Conservation (phyloP, 768 basidiomycete genomes). For the Hygrocybe punicea region DNA sequence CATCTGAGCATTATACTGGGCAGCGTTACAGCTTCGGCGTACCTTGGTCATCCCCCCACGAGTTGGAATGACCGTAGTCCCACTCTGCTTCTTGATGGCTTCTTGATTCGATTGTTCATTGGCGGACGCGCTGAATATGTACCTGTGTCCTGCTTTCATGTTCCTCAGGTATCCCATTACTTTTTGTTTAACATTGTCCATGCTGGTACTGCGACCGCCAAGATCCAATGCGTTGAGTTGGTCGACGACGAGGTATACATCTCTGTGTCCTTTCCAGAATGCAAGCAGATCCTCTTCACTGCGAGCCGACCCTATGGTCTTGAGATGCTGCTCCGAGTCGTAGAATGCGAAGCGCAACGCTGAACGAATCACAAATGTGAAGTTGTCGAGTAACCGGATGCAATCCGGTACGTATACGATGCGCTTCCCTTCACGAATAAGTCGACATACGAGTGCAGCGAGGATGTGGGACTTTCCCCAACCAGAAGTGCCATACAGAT, state of each 20-base stretch:
- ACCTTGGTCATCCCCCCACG: conserved; percentile 17
- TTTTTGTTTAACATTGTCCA: background rate
- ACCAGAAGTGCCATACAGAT: conserved; percentile 13
- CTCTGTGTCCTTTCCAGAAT: conserved; percentile 3
- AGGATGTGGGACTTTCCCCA: conserved; percentile 17
- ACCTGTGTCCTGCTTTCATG: conserved; percentile 6
- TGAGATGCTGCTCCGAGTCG: conserved; percentile 4
- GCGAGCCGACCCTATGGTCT: conserved; percentile 6
- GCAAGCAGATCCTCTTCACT: conserved; percentile 8
- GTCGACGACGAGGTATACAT: conserved; percentile 15
- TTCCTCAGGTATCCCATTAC: background rate
- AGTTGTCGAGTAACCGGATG: conserved; percentile 5
- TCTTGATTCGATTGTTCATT: conserved; percentile 13
- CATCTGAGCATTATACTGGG: conserved; percentile 10
- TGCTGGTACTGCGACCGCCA: background rate
- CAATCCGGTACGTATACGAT: conserved; percentile 16
- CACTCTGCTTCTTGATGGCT: conserved; percentile 12
- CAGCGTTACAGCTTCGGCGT: conserved; percentile 10
- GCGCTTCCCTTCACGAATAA: conserved; percentile 13
- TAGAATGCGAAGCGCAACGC: conserved; percentile 11
- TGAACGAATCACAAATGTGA: conserved; percentile 3
- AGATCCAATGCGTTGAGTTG: conserved; percentile 12
- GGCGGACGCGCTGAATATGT: conserved; percentile 16
- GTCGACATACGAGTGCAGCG: conserved; percentile 13
- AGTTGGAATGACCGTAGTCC: conserved; percentile 8